These are phyloP conservation scores for Leishmania gerbilli DNA, from an alignment of 208 protist genomes.

Conservation along the genomic window DNA sequence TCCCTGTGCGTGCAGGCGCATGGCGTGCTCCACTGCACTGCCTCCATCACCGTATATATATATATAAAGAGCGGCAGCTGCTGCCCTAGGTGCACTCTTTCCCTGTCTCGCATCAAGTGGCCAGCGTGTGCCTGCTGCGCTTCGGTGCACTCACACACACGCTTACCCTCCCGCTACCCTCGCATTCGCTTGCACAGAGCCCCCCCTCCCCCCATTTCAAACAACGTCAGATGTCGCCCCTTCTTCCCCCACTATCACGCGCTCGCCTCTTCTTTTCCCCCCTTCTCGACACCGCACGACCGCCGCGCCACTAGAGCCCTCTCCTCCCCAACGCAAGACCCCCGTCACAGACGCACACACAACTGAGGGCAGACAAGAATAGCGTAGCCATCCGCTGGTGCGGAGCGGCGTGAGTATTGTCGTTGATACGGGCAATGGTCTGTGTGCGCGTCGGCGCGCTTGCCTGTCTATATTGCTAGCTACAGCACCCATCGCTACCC, in stretches of 20 bases:
- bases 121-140: background rate
- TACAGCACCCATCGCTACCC: background rate
- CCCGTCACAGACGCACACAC: background rate
- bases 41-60: background rate
- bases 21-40: background rate
- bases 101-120: background rate
- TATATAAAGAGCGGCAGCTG: background rate
- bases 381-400: background rate
- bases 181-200: background rate
- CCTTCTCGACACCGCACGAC: background rate
- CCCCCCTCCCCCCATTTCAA: too few species aligned
- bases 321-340: background rate
- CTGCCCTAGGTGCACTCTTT: background rate
- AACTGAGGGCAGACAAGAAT: background rate
- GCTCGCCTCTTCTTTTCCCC: background rate
- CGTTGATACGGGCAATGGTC: background rate
- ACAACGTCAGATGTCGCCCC: background rate
- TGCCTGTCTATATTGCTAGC: background rate
- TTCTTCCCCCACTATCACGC: background rate
- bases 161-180: background rate
- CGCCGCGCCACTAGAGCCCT: too few species aligned
- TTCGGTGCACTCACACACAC: background rate
- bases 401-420: background rate
- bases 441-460: background rate
- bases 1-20: background rate